Evolutionary conservation across 352 stramenopile species (phyloP), one percentile per base, ranked within the genome.

Genomic region (Globisporangium apiculatum): DNA sequence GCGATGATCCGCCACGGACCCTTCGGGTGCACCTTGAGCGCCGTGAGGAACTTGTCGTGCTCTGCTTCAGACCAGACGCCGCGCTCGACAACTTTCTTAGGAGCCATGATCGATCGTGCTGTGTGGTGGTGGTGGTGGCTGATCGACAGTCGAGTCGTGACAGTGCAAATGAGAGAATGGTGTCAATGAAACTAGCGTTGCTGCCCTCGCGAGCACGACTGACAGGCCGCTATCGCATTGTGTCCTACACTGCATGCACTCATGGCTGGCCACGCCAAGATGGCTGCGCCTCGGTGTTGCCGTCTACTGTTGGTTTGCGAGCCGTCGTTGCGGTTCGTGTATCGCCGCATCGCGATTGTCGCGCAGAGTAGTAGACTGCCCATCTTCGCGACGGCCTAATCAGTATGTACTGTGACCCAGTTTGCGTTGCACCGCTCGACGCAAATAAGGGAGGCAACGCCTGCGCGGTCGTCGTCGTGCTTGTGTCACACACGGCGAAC

Each of bases 51-150:
- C 17, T 61, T 64, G 46, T 65, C 58, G 60, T 73, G 67, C 47
- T 76, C 68, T 40, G 71, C 68, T 51, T 68, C 56, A 37, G 65
- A 62, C 69, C 69, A 77, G 38, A 68, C 36, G 10, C 65, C 68
- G n/a, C 56, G 62, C 11, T 42, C 48, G 45, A 48, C 43, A 17
- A 18, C 4, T 14, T 51, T 51, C 47, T 51, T 36, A 7, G 47
- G 24, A 40, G 50, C 5, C 50, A 45, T 55, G 35, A 18, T 50
- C n/a, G 43, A 14, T 17, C 5, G 7, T 14, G 43, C 43, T 14
- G 14, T 18, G 14, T 7, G 43, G 10, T 0, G 10, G 5, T 48
- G 42, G 9, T 6, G 5, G 43, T 18, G 43, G 10, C 8, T 24
- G 2, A 5, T 48, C 1, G 1, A 17, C 5, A 17, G 11, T 7